These are phyloP conservation scores for Leccinellum rugosiceps DNA, from an alignment of 768 basidiomycete species.

Conservation along the genomic window DNA sequence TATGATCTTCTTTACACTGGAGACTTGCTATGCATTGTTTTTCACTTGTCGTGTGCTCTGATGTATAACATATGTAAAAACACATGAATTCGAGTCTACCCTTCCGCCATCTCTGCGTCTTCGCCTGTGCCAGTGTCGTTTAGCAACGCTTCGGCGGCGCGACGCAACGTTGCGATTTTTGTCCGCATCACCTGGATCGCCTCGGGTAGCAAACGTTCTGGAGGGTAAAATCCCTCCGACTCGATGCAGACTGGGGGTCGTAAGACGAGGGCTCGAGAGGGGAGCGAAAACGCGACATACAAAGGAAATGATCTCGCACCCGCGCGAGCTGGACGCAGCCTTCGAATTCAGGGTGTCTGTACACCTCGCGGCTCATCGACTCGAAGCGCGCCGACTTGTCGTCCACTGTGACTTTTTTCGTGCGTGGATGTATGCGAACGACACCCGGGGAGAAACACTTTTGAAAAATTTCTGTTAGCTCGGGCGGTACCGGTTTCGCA, in stretches of 20 bases:
- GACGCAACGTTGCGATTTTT: constrained; percentile 63
- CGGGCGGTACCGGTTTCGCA: constrained; percentile 68
- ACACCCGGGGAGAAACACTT: constrained; percentile 86
- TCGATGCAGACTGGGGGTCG: constrained; percentile 72
- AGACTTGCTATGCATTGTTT: background rate
- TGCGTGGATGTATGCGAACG: constrained; percentile 56
- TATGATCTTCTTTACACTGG: no score
- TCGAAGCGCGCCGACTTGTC: constrained; percentile 71
- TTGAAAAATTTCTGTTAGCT: constrained; percentile 78
- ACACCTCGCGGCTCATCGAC: constrained; percentile 87
- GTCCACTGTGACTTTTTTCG: constrained; percentile 61
- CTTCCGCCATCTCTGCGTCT: constrained; percentile 56
- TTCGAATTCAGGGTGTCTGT: constrained; percentile 88
- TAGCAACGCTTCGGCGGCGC: constrained; percentile 57
- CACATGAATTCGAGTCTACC: constrained; percentile 13
- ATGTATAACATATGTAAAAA: constrained; percentile 3
- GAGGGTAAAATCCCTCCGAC: constrained; percentile 84
- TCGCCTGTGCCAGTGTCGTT: constrained; percentile 38
- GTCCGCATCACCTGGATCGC: constrained; percentile 77
- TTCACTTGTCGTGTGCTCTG: background rate
- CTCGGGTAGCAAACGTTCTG: constrained; percentile 79
- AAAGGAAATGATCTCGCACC: constrained; percentile 90
- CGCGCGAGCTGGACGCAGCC: constrained; percentile 80
- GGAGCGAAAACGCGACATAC: constrained; percentile 44
- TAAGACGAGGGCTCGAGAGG: background rate